Evolutionary conservation across 352 stramenopile species (phyloP).

Genomic region (Phytophthora lateralis): DNA sequence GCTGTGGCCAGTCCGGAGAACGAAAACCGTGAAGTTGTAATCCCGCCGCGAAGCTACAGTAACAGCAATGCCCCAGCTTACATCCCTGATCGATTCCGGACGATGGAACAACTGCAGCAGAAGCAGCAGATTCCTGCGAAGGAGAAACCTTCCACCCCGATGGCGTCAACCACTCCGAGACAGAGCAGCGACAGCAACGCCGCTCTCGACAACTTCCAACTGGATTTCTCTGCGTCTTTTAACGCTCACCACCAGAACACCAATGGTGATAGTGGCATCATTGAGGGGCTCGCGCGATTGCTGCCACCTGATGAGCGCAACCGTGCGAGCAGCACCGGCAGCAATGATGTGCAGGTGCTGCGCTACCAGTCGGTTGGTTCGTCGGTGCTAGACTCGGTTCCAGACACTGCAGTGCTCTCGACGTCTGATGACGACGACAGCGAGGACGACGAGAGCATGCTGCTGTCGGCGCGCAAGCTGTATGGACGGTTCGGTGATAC

Average conservation of each 20-base stretch:
- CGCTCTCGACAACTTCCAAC: slow-evolving; percentile 35
- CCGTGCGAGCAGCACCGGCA: slow-evolving; percentile 23
- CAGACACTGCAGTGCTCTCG: slow-evolving; percentile 15
- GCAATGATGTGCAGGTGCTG: slow-evolving; percentile 30
- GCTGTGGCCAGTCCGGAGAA: background rate
- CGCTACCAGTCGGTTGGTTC: slow-evolving; percentile 33
- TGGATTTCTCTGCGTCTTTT: slow-evolving; percentile 39
- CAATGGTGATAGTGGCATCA: background rate
- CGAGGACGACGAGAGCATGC: slow-evolving; percentile 47
- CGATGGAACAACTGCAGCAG: slow-evolving; percentile 25
- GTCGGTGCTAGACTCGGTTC: slow-evolving; percentile 34
- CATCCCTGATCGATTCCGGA: slow-evolving; percentile 26
- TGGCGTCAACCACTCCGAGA: slow-evolving; percentile 14
- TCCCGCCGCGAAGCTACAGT: slow-evolving; percentile 6
- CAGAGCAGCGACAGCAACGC: slow-evolving; percentile 23
- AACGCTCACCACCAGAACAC: slow-evolving; percentile 15
- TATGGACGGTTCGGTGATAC: slow-evolving; percentile 57
- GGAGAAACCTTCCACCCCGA: background rate
- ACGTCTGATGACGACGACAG: slow-evolving; percentile 36
- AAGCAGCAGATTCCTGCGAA: slow-evolving; percentile 8
- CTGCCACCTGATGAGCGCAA: slow-evolving; percentile 19
- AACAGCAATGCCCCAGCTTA: slow-evolving; percentile 19
- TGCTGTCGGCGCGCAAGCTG: slow-evolving; percentile 46
- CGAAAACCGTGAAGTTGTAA: slow-evolving; percentile 5
- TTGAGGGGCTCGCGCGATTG: slow-evolving; percentile 10